These are phyloP conservation scores for Mollisiaceae sp. DNA, from an alignment of 2,329 filamentous ascomycete species.

Conservation along the genomic window DNA sequence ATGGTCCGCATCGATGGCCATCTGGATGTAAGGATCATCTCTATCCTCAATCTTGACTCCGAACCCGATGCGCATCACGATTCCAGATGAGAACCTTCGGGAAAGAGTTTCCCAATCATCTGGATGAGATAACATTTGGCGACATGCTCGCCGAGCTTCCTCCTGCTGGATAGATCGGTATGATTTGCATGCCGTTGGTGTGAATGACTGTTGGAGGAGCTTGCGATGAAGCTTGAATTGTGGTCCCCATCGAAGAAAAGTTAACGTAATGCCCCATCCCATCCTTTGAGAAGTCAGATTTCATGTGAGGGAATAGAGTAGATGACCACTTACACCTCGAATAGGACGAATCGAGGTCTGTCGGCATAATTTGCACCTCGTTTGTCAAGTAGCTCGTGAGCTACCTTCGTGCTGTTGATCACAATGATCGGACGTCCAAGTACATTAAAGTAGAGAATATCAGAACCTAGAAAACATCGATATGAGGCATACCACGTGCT, in stretches of 20 bases:
- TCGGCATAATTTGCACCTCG: conserved; percentile 52
- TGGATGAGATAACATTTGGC: conserved; percentile 43
- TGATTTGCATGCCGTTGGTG: conserved; percentile 44
- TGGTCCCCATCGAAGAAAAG: conserved; percentile 51
- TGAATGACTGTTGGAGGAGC: conserved; percentile 51
- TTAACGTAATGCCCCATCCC: conserved; percentile 53
- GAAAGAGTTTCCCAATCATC: conserved; percentile 46
- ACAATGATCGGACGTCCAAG: conserved; percentile 47
- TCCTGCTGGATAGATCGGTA: conserved; percentile 42
- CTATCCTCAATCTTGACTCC: conserved; percentile 47
- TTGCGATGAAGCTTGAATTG: conserved; percentile 51
- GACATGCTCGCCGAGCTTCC: conserved; percentile 42
- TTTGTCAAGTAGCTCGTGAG: conserved; percentile 52
- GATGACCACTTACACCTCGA: conserved; percentile 30
- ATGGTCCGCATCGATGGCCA: conserved; percentile 42
- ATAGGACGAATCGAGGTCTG: conserved; percentile 50
- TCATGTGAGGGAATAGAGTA: not conserved
- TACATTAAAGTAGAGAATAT: conserved; percentile 34
- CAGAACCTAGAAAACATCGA: conserved; percentile 22
- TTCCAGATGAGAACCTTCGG: conserved; percentile 35
- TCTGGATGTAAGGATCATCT: conserved; percentile 48
- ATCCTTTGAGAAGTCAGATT: conserved; percentile 19
- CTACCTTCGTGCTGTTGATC: conserved; percentile 50
- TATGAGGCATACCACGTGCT: not conserved
- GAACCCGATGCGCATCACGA: conserved; percentile 51